Evolutionary conservation across 768 basidiomycete genomes (phyloP).

Genomic region (Hemileccinum impolitum): DNA sequence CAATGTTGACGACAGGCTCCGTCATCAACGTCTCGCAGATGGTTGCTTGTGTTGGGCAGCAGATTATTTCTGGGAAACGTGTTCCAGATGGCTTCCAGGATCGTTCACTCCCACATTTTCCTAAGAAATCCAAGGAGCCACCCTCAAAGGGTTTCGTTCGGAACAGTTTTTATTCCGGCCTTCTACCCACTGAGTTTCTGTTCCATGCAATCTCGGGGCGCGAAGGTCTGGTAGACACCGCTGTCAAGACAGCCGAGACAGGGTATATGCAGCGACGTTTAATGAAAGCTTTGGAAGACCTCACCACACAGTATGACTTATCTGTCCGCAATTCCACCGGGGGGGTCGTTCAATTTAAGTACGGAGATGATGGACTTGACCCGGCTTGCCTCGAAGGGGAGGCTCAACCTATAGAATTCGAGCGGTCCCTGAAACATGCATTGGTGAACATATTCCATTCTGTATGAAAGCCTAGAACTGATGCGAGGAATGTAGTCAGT

Average conservation of each 20-base stretch:
- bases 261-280: constrained; percentile 99
- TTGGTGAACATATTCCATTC: constrained; percentile 42
- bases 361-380: constrained; percentile 96
- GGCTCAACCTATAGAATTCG: constrained; percentile 87
- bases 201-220: constrained; percentile 99
- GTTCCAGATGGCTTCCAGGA: constrained; percentile 99
- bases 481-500: constrained; percentile 49
- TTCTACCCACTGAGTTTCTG: constrained; percentile 91
- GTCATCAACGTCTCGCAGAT: constrained; percentile 99
- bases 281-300: constrained; percentile 98
- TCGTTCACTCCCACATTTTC: constrained; percentile 97
- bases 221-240: constrained; percentile 98
- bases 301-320: constrained; percentile 93
- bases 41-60: constrained; percentile 99
- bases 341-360: constrained; percentile 94
- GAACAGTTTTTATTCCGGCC: constrained; percentile 93
- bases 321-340: constrained; percentile 94
- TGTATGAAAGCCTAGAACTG: constrained; percentile 2
- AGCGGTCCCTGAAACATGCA: constrained; percentile 84
- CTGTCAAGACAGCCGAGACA: constrained; percentile 99
- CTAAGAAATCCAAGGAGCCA: constrained; percentile 93
- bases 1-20: constrained; percentile 60
- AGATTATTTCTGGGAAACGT: constrained; percentile 97
- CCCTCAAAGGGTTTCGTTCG: constrained; percentile 98
- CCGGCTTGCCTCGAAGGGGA: constrained; percentile 96